Conservation (phyloP, 352 stramenopile genomes). For the Discostella stelligera region DNA sequence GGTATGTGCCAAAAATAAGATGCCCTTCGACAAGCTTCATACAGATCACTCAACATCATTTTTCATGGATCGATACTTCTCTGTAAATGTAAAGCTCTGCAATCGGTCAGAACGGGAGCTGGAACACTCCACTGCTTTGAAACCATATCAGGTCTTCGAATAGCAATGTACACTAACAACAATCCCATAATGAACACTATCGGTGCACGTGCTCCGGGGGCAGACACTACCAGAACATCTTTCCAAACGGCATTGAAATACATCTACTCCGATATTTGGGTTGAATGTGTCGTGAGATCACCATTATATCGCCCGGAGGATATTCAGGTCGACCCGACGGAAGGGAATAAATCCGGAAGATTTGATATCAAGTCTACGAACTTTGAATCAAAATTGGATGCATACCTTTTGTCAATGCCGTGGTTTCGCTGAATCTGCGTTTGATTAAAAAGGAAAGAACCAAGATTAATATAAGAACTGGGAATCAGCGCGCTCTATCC, state of each 20-base stretch:
- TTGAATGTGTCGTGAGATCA: slow-evolving; percentile 74
- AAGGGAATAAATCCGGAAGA: slow-evolving; percentile 36
- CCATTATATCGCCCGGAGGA: slow-evolving; percentile 69
- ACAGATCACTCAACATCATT: too few species aligned
- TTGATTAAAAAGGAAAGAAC: background rate
- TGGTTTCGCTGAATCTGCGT: slow-evolving; percentile 69
- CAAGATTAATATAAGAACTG: background rate
- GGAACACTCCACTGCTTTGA: slow-evolving; percentile 78
- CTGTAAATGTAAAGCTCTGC: slow-evolving; percentile 44
- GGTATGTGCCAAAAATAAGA: slow-evolving; percentile 19
- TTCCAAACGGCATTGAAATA: slow-evolving; percentile 69
- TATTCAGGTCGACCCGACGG: slow-evolving; percentile 34
- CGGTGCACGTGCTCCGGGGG: slow-evolving; percentile 26
- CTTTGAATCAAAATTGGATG: slow-evolving; percentile 78
- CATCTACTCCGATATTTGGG: slow-evolving; percentile 82
- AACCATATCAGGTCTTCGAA: slow-evolving; percentile 74
- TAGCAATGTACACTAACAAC: slow-evolving; percentile 77
- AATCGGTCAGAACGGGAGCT: slow-evolving; percentile 74
- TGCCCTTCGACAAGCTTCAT: background rate
- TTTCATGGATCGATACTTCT: background rate
- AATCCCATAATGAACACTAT: slow-evolving; percentile 49
- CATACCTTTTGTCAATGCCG: slow-evolving; percentile 69
- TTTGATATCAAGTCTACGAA: slow-evolving; percentile 72
- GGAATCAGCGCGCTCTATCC: background rate
- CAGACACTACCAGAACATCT: slow-evolving; percentile 39